Conservation (phyloP, 2,329 filamentous ascomycete species). For the Tolypocladium sp. region DNA sequence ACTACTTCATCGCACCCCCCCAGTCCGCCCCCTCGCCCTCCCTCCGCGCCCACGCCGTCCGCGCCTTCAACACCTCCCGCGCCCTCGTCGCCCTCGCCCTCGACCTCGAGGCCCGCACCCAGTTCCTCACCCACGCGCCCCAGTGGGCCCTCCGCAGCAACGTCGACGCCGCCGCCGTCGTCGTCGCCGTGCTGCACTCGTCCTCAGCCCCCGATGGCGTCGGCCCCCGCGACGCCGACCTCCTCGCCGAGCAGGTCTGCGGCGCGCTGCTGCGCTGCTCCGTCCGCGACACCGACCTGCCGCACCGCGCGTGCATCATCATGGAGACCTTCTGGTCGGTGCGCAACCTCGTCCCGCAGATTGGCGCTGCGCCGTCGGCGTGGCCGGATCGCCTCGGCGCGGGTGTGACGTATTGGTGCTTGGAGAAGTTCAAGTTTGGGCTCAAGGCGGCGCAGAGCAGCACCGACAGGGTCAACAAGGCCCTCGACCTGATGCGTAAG, state of each 20-base stretch:
- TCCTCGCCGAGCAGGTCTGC: constrained; percentile 21
- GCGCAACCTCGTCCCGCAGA: constrained; percentile 24
- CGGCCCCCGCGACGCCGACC: constrained; percentile 16
- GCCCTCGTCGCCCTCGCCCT: constrained; percentile 32
- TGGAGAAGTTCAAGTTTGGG: constrained; percentile 34
- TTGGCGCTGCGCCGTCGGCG: constrained; percentile 30
- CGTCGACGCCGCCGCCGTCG: constrained; percentile 34
- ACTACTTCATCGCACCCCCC: constrained; percentile 37
- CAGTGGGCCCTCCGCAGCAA: constrained; percentile 40
- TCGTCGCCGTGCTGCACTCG: constrained; percentile 36
- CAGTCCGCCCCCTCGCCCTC: constrained; percentile 24
- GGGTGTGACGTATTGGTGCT: constrained; percentile 40
- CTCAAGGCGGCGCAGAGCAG: constrained; percentile 27
- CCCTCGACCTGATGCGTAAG: constrained; percentile 20
- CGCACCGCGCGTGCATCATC: constrained; percentile 33
- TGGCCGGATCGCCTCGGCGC: constrained; percentile 37
- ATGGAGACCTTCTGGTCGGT: constrained; percentile 40
- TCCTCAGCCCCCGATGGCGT: constrained; percentile 17
- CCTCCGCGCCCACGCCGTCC: constrained; percentile 34
- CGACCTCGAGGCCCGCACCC: constrained; percentile 28
- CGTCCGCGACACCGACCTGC: constrained; percentile 39
- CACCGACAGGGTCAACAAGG: constrained; percentile 19
- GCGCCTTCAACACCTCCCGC: constrained; percentile 38
- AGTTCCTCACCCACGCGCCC: constrained; percentile 36
- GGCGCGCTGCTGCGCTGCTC: constrained; percentile 30